Base-by-base conservation (phyloP, 176 grass and related monocot genomes). In the Chloris gayana region DNA sequence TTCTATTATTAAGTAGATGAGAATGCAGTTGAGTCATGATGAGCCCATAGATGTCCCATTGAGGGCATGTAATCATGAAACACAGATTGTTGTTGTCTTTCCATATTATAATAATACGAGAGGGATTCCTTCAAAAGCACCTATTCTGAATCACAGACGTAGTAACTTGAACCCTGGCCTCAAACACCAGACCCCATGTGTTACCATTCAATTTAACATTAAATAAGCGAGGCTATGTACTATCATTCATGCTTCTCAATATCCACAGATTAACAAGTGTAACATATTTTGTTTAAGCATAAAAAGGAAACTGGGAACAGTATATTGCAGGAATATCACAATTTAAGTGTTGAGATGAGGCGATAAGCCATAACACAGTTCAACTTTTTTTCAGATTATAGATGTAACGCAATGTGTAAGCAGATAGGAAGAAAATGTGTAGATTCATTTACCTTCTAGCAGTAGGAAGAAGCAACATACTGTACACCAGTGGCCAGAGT, bases 401-500 rank as follows among this genome's bases (percentile, higher is more conserved):
- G 29, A 63, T 44, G 57, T 46, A 77, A 65, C 4, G 4, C 0
- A 3, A 34, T 35, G 4, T 64, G 45, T 64, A 53, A 74, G 31
- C 14, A 69, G 37, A 31, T 9, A 65, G 49, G 1, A 14, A 70
- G 75, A 37, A 35, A 66, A 85, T 72, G 64, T 69, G 6, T 33
- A 77, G 64, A 41, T 64, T 61, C 59, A 66, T 60, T 69, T 87
- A 98, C 84, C 86, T 93, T 91, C 88, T 91, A 33, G 71, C 88
- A 35, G 86, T 94, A 67, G 92, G 92, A 85, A 98, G 56, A 38
- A 92, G 72, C 72, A 98, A 73, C 90, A 95, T 95, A 70, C 82
- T 91, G 70, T 98, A 98, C 22, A 98, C 72, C 32, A 95, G 62
- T 69, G 96, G 96, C 96, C 96, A 95, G 42, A 95, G 76, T 27